Conservation (phyloP, 2,329 filamentous ascomycete species). For the Ceratocystis papillata region DNA sequence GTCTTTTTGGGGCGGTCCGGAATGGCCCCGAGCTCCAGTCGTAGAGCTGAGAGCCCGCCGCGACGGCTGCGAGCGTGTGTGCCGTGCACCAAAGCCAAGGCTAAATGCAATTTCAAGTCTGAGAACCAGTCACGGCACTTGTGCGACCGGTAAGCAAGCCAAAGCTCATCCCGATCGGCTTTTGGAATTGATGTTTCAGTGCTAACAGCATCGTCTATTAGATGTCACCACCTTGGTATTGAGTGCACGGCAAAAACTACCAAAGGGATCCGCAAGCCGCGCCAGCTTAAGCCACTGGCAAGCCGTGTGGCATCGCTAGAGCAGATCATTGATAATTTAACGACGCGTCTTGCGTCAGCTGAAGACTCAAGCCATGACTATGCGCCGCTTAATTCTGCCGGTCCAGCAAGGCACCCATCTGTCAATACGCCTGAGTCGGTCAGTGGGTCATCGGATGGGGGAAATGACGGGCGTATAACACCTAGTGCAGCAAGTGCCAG, state of each 20-base stretch:
- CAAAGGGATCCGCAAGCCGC: constrained; percentile 30
- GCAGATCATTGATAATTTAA: constrained; percentile 27
- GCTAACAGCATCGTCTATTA: constrained; percentile 17
- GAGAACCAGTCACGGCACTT: constrained; percentile 24
- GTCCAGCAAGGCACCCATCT: constrained; percentile 3
- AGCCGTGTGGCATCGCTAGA: constrained; percentile 29
- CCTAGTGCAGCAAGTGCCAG: not conserved
- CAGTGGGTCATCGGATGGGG: constrained; percentile 19
- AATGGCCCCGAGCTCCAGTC: constrained; percentile 14
- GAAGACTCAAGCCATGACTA: constrained; percentile 14
- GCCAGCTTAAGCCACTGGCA: constrained; percentile 29
- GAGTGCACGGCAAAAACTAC: constrained; percentile 30
- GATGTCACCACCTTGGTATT: constrained; percentile 29
- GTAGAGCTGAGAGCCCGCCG: constrained; percentile 23
- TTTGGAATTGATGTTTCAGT: not conserved
- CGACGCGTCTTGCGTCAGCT: constrained; percentile 16
- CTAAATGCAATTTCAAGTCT: constrained; percentile 24
- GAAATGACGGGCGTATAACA: constrained; percentile 14
- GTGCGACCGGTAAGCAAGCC: constrained; percentile 22
- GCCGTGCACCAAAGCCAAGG: constrained; percentile 26
- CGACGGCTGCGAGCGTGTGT: constrained; percentile 25
- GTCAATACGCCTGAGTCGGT: constrained; percentile 23
- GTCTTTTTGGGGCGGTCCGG: too few relatives aligned
- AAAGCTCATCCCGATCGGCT: too few relatives aligned
- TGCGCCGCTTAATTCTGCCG: not conserved